Conservation (phyloP, 176 grass and related monocot species). For the barley (Hordeum vulgare) region DNA sequence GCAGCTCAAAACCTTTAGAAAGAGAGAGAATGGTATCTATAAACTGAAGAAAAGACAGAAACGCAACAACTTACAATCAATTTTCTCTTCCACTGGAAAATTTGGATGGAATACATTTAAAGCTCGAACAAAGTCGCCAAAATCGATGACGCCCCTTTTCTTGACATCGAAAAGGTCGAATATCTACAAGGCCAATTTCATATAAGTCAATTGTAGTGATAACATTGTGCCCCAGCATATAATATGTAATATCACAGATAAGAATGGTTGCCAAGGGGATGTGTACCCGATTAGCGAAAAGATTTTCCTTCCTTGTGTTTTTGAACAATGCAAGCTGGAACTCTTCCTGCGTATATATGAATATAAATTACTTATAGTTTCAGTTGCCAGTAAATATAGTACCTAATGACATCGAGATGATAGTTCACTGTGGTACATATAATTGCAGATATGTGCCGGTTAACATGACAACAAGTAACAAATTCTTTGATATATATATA, state of each 20-base stretch:
- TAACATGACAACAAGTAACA: background rate
- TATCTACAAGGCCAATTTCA: constrained; percentile 47
- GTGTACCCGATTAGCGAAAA: constrained; percentile 85
- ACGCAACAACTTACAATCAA: constrained; percentile 68
- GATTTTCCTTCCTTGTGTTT: constrained; percentile 86
- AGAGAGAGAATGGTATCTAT: background rate
- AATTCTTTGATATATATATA: background rate
- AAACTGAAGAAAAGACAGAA: background rate
- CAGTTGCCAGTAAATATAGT: background rate
- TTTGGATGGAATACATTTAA: constrained; percentile 97
- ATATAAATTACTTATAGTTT: background rate
- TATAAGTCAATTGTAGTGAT: constrained; percentile 9
- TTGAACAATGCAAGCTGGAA: constrained; percentile 96
- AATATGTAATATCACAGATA: background rate
- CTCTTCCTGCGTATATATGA: constrained; percentile 63
- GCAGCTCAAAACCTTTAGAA: constrained; percentile 17
- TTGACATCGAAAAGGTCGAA: constrained; percentile 97
- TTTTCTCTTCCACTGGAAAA: constrained; percentile 85
- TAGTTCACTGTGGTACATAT: background rate
- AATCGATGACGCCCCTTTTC: constrained; percentile 81
- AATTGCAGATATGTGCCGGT: background rate
- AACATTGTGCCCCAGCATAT: background rate
- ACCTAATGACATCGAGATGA: background rate
- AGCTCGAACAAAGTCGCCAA: constrained; percentile 88
- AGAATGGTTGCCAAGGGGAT: constrained; percentile 7